Evolutionary conservation across 129 eudicot species (phyloP), one percentile per base, ranked within the genome.

Genomic region (Chrysanthemum seticuspe): DNA sequence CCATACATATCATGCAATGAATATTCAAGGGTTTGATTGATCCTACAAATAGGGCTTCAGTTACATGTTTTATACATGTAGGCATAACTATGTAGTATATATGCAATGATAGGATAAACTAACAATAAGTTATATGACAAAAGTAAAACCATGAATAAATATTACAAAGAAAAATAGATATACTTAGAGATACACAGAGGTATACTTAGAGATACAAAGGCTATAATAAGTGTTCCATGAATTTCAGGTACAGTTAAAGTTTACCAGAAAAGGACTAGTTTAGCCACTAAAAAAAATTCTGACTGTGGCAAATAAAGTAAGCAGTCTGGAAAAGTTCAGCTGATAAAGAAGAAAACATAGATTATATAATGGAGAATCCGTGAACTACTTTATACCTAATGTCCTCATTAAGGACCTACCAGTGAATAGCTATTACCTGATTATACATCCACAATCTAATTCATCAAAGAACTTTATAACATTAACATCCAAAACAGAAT

Each of bases 401-500:
- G 56, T 59, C 67, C 65, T 18, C 44, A 47, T 72, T 47, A 59
- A 45, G 25, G 60, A 16, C 62, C 76, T 60, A 47, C 48, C 76
- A 61, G 44, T n/a, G 25, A 60, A 59, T 57, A 72, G 18, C 5
- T 14, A 29, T 45, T 48, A 60, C 69, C 47, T 60, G 31, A 60
- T 34, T 21, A 13, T 59, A 13, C 18, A 47, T 61, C 47, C n/a
- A 1, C 49, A 73, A 72, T 72, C 58, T 73, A 60, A 21, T 16
- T 34, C 3, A 65, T 65, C 2, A 65, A 66, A 65, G 52, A 53
- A n/a, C 48, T 4, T 18, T 34, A 21, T 52, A 52, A 52, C 40
- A 63, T 40, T 40, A 52, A 75, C 29, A 74, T 21, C 54, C 21
- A 73, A 12, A 63, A 63, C 36, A 52, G 11, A 40, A 40, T 25